phyloP scores from a whole-genome alignment of 164 flowering plant species.

The Taxillus chinensis region DNA sequence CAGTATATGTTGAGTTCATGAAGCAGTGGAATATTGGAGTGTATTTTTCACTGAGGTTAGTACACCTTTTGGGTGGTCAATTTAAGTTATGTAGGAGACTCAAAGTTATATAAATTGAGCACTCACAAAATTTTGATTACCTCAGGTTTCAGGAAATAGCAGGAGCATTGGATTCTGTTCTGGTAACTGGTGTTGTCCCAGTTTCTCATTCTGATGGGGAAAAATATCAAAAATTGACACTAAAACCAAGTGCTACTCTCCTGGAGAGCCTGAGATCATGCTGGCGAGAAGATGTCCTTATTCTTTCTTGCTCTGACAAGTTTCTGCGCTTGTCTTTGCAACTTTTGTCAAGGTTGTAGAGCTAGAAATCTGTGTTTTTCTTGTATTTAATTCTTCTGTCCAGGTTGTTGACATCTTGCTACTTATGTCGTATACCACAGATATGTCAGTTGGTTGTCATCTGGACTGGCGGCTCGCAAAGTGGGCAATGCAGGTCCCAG shows the following conservation, averaged over 20 bases:
- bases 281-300: constrained; percentile 87
- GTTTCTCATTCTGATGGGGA: constrained; percentile 26
- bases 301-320: constrained; percentile 78
- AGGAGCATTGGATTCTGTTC: constrained; percentile 72
- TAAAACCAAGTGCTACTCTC: constrained; percentile 73
- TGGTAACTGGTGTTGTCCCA: constrained; percentile 43
- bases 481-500: constrained; percentile 29
- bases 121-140: constrained; percentile 9
- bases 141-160: constrained; percentile 97
- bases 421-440: constrained; percentile 21
- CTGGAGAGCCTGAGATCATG: constrained; percentile 79
- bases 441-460: constrained; percentile 75
- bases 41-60: constrained; percentile 86
- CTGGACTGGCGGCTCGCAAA: constrained; percentile 66
- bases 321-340: constrained; percentile 85
- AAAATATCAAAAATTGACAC: constrained; percentile 30
- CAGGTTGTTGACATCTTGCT: not conserved
- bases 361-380: not conserved
- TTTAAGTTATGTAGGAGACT: not conserved
- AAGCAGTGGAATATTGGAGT: constrained; percentile 96
- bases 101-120: constrained; percentile 3
- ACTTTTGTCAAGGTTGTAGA: constrained; percentile 73
- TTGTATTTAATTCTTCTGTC: not conserved
- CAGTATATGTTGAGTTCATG: constrained; percentile 74
- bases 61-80: not conserved